These are phyloP conservation scores for Trebouxia sp. DNA, from an alignment of 139 green algal genomes.

Conservation along the genomic window DNA sequence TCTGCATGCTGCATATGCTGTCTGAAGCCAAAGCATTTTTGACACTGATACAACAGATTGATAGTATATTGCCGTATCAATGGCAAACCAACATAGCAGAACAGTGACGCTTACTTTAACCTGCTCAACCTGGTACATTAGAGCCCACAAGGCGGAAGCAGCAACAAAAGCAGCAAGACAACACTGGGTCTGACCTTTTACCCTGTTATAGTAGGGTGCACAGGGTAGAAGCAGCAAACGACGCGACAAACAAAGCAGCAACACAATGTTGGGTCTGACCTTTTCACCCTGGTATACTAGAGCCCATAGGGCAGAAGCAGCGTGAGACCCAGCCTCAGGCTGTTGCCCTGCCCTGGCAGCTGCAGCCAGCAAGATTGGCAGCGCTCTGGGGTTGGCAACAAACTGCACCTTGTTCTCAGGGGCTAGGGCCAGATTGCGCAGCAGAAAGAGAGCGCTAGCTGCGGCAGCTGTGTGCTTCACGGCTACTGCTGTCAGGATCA, in stretches of 20 bases:
- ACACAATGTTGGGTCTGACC: not conserved
- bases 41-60: too few species aligned
- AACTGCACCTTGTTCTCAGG: constrained; percentile 50
- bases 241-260: not conserved
- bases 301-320: constrained; percentile 53
- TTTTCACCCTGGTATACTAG: constrained; percentile 59
- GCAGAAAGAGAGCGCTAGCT: constrained; percentile 42
- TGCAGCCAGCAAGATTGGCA: constrained; percentile 55
- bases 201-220: too few species aligned
- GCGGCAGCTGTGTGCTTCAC: not conserved
- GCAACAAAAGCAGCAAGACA: too few species aligned
- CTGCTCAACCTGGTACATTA: too few species aligned
- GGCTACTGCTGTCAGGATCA: constrained; percentile 38
- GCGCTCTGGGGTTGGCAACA: constrained; percentile 45
- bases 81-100: too few species aligned
- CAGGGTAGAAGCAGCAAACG: not conserved
- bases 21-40: too few species aligned
- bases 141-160: too few species aligned
- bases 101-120: too few species aligned
- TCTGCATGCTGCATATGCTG: too few species aligned
- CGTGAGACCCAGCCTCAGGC: constrained; percentile 42
- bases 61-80: too few species aligned
- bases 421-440: constrained; percentile 61
- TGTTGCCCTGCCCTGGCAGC: constrained; percentile 34
- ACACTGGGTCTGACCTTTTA: too few species aligned